A percentile compares a stretch with the other conserved stretches of the same genome.
phyloP scores from a whole-genome alignment of 768 basidiomycete species.

The Auricularia sp. region DNA sequence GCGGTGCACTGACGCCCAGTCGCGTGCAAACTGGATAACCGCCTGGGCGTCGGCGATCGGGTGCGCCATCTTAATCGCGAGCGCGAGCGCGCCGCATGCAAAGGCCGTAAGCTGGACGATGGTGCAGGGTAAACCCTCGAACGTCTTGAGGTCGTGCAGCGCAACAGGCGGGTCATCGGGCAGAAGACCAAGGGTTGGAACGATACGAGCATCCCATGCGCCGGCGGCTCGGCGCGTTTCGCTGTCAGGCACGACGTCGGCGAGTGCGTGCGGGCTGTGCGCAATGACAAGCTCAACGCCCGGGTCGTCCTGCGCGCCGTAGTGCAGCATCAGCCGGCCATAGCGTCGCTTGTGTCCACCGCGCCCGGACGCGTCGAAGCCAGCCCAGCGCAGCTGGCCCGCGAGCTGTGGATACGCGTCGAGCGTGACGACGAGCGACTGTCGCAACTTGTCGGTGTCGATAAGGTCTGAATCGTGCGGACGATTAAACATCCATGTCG shows the following conservation, averaged over 20 bases:
- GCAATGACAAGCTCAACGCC: not conserved
- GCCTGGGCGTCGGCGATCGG: conserved; percentile 28
- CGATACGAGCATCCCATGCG: not conserved
- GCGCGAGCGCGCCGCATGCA: conserved; percentile 16
- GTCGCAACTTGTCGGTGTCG: not conserved
- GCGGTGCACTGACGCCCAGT: conserved; percentile 24
- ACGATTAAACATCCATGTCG: not conserved
- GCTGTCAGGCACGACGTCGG: not conserved
- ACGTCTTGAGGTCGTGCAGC: conserved; percentile 6
- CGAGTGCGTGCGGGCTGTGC: not conserved
- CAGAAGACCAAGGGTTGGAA: not conserved
- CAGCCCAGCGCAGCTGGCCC: not conserved
- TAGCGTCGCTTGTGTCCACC: not conserved
- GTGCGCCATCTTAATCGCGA: conserved; percentile 26
- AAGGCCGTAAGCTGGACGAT: conserved; percentile 27
- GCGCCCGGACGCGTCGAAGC: too few relatives aligned
- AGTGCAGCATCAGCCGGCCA: not conserved
- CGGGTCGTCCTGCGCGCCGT: not conserved
- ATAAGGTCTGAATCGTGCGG: not conserved
- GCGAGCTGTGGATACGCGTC: not conserved
- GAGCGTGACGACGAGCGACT: not conserved
- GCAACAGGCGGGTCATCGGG: not conserved
- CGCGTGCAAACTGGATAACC: conserved; percentile 23
- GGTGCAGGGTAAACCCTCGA: conserved; percentile 22
- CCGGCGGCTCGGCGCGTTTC: not conserved